A percentile compares a stretch with the other conserved stretches of the same genome.
phyloP scores from a whole-genome alignment of 2,329 filamentous ascomycete species.

The Exophiala mesophila region DNA sequence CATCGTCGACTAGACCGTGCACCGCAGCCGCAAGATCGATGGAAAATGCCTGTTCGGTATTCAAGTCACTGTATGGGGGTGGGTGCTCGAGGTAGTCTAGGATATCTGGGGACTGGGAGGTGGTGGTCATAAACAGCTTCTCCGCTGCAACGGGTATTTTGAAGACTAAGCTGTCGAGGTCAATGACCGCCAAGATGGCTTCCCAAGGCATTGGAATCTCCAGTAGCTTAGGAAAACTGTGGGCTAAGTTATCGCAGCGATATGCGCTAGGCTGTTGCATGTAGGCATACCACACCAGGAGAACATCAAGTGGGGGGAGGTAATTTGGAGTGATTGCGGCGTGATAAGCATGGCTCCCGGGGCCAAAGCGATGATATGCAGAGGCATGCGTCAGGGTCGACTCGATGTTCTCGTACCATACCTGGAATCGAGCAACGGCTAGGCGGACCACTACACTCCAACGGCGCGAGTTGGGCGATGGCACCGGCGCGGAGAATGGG shows the following conservation, averaged over 20 bases:
- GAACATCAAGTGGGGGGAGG: conserved; percentile 22
- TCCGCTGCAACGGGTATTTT: conserved; percentile 13
- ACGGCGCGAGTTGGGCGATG: conserved; percentile 5
- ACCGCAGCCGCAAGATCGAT: conserved; percentile 13
- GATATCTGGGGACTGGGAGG: conserved; percentile 18
- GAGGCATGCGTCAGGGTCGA: conserved; percentile 15
- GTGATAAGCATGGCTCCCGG: conserved; percentile 3
- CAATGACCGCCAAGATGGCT: conserved; percentile 15
- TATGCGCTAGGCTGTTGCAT: conserved; percentile 16
- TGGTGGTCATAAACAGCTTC: conserved; percentile 16
- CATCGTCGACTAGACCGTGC: conserved; percentile 4
- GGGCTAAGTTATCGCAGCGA: conserved; percentile 1
- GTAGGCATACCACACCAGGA: conserved; percentile 23
- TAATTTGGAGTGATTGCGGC: conserved; percentile 16
- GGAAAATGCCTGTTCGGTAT: conserved; percentile 2
- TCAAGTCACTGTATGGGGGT: conserved; percentile 13
- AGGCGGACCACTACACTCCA: conserved; percentile 17
- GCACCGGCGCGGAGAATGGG: neutral
- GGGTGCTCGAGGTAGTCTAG: conserved; percentile 16
- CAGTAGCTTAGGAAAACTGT: conserved; percentile 6
- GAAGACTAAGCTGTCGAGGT: conserved; percentile 15
- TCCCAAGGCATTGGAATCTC: conserved; percentile 18
- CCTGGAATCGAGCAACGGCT: conserved; percentile 14
- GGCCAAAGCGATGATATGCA: conserved; percentile 13
- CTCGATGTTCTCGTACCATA: conserved; percentile 19